Evolutionary conservation across 768 basidiomycete genomes (phyloP).

Genomic region (Lactarius hengduanensis): DNA sequence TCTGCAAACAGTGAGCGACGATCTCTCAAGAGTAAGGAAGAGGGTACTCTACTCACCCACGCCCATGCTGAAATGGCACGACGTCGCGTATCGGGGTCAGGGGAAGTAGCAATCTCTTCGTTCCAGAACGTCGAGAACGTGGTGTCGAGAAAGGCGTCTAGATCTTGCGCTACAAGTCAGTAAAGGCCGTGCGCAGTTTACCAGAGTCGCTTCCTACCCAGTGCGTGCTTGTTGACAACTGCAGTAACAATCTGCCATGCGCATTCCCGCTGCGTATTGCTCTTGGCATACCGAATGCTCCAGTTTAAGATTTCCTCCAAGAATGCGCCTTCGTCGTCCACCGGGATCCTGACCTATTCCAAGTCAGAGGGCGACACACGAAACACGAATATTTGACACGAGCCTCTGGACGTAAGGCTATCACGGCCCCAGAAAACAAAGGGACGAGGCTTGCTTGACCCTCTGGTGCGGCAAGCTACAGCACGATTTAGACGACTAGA

Average conservation of each 20-base stretch:
- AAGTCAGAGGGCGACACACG: conserved; percentile 14
- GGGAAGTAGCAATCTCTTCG: conserved; percentile 41
- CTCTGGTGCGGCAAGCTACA: conserved; percentile 44
- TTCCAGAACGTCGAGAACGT: conserved; percentile 51
- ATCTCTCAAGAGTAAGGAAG: background rate
- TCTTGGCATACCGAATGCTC: conserved; percentile 51
- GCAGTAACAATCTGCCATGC: conserved; percentile 59
- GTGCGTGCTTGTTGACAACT: conserved; percentile 74
- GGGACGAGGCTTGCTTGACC: conserved; percentile 62
- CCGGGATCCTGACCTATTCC: conserved; percentile 51
- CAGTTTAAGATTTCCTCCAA: conserved; percentile 57
- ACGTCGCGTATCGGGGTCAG: conserved; percentile 41
- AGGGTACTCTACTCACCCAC: conserved; percentile 54
- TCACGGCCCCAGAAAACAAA: conserved; percentile 64
- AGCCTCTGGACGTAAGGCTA: conserved; percentile 69
- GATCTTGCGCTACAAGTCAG: conserved; percentile 39
- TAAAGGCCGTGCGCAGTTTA: background rate
- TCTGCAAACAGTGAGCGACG: conserved; percentile 42
- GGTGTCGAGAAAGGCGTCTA: conserved; percentile 44
- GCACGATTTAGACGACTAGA: background rate
- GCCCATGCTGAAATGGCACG: conserved; percentile 60
- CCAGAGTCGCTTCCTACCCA: conserved; percentile 46
- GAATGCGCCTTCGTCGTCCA: conserved; percentile 49
- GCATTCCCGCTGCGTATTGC: conserved; percentile 52
- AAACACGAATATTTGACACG: conserved; percentile 4